A percentile compares a stretch with the other conserved stretches of the same genome.
Evolutionary conservation across 169 alveolate genomes (phyloP).

Genomic region (Cryptosporidium xiaoi): DNA sequence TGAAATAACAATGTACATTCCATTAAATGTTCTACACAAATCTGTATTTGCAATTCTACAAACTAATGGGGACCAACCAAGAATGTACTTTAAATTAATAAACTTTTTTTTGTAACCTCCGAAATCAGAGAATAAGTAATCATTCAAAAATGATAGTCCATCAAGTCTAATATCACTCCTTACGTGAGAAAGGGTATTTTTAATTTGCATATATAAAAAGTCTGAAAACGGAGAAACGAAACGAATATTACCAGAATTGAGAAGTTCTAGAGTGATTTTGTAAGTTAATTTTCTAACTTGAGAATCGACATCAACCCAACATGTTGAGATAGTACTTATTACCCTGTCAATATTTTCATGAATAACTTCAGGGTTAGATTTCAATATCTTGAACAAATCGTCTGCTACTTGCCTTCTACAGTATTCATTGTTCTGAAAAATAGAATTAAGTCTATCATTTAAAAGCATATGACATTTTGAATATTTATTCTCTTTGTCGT

Average conservation of each 20-base stretch:
- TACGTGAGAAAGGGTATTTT: constrained; percentile 39
- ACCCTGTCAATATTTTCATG: constrained; percentile 62
- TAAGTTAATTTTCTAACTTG: constrained; percentile 11
- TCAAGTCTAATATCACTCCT: constrained; percentile 62
- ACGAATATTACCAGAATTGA: background rate
- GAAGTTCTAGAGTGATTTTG: constrained; percentile 18
- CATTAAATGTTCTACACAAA: background rate
- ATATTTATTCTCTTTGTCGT: background rate
- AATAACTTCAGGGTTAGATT: constrained; percentile 45
- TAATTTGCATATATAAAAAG: constrained; percentile 43
- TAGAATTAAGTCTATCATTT: constrained; percentile 47
- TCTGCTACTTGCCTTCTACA: constrained; percentile 53
- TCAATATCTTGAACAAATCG: constrained; percentile 23
- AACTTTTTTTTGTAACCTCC: constrained; percentile 43
- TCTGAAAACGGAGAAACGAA: constrained; percentile 19
- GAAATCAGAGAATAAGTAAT: constrained; percentile 32
- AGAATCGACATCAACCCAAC: constrained; percentile 62
- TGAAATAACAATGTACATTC: background rate
- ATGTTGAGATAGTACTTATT: constrained; percentile 24
- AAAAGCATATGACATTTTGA: background rate
- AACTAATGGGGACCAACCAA: constrained; percentile 58
- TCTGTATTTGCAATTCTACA: constrained; percentile 40
- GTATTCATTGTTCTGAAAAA: constrained; percentile 40
- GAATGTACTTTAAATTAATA: constrained; percentile 19
- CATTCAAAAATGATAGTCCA: constrained; percentile 37